Conservation (phyloP, 179 eudicot species). For the Carnegiea gigantea region DNA sequence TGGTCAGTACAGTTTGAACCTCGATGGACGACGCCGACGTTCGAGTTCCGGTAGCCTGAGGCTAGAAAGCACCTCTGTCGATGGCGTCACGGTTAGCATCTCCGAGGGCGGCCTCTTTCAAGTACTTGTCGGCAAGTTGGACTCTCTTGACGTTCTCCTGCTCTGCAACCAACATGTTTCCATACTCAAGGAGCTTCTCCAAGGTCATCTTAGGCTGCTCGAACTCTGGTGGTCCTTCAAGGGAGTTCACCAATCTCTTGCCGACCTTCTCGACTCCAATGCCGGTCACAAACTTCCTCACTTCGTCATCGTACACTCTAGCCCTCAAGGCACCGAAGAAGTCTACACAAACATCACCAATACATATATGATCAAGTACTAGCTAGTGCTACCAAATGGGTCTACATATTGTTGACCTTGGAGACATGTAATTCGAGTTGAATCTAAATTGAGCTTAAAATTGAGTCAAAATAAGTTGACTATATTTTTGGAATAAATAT, state of each 20-base stretch:
- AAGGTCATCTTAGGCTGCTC: slow-evolving; percentile 68
- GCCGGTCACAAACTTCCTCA: slow-evolving; percentile 52
- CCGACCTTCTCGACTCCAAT: slow-evolving; percentile 57
- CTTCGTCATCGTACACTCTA: slow-evolving; percentile 81
- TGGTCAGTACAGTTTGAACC: background rate
- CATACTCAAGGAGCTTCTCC: slow-evolving; percentile 67
- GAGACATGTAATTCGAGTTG: too few relatives aligned
- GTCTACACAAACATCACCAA: slow-evolving; percentile 30
- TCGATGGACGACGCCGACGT: background rate
- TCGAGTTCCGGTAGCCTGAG: background rate
- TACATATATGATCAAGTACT: background rate
- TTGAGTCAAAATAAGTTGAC: background rate
- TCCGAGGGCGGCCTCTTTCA: slow-evolving; percentile 77
- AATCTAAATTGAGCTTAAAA: background rate
- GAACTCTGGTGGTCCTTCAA: slow-evolving; percentile 61
- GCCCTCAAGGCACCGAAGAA: slow-evolving; percentile 91
- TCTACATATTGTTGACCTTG: too few relatives aligned
- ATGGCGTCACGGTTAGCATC: slow-evolving; percentile 72
- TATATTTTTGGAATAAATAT: too few relatives aligned
- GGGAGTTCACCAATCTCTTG: slow-evolving; percentile 76
- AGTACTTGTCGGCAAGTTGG: slow-evolving; percentile 68
- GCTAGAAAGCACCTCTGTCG: slow-evolving; percentile 54
- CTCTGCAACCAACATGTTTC: slow-evolving; percentile 74
- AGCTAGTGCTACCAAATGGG: too few relatives aligned
- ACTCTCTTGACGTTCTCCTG: slow-evolving; percentile 91